Evolutionary conservation across 345 rosid species (phyloP).

Genomic region (Syzygium jambos): DNA sequence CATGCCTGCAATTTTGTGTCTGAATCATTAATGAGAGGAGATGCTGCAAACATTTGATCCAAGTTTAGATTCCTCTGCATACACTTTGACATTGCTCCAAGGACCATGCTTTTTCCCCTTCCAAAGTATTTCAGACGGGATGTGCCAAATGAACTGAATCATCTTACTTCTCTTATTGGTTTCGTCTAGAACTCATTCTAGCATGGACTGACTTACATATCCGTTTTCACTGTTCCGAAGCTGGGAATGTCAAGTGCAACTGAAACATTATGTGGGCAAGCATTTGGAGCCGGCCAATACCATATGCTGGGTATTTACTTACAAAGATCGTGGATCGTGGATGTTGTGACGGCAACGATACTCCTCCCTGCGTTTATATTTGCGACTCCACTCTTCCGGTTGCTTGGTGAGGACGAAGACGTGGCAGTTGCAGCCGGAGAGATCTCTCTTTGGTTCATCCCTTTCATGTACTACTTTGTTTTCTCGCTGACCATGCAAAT

Average conservation of each 20-base stretch:
- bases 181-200: background rate
- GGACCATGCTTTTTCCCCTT: background rate
- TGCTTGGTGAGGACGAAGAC: background rate
- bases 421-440: background rate
- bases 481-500: conserved; percentile 7
- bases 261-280: conserved; percentile 34
- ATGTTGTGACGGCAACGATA: background rate
- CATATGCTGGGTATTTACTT: conserved; percentile 31
- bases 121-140: background rate
- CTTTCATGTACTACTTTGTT: background rate
- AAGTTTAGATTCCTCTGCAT: background rate
- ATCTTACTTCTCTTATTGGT: background rate
- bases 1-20: background rate
- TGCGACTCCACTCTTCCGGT: background rate
- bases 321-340: conserved; percentile 21
- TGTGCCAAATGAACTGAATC: background rate
- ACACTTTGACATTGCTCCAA: background rate
- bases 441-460: background rate
- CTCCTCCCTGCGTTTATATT: background rate
- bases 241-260: conserved; percentile 37
- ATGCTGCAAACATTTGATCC: background rate
- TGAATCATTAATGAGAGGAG: background rate
- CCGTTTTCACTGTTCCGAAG: background rate
- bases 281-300: conserved; percentile 24
- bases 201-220: background rate